Evolutionary conservation across 768 basidiomycete genomes (phyloP).

Genomic region (Pleurotus salmoneostramineus): DNA sequence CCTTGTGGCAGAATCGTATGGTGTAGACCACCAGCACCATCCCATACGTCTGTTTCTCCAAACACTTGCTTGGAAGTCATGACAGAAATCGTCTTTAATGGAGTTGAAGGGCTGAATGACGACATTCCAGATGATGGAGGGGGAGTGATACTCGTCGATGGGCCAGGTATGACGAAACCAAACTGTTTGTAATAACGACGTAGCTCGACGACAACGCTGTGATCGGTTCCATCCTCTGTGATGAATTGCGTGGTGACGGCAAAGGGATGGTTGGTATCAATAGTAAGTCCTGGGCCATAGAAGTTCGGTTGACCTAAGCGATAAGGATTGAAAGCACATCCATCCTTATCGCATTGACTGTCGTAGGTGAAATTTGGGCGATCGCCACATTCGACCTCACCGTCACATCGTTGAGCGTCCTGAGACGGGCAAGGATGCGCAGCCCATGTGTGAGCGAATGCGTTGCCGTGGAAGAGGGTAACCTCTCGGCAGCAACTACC

Average conservation of each 20-base stretch:
- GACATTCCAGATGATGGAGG: slow-evolving; percentile 28
- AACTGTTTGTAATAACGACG: slow-evolving; percentile 10
- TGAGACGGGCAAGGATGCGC: slow-evolving; percentile 31
- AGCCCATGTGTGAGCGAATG: slow-evolving; percentile 32
- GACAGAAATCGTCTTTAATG: slow-evolving; percentile 33
- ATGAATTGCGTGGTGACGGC: slow-evolving; percentile 35
- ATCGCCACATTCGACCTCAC: slow-evolving; percentile 9
- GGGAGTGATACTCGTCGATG: slow-evolving; percentile 27
- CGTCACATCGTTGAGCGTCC: slow-evolving; percentile 29
- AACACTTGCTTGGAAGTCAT: slow-evolving; percentile 27
- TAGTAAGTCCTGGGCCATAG: slow-evolving; percentile 32
- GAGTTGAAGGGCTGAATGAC: slow-evolving; percentile 27
- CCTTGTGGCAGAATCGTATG: slow-evolving; percentile 17
- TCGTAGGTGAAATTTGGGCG: slow-evolving; percentile 18
- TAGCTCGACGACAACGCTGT: slow-evolving; percentile 16
- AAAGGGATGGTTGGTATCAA: slow-evolving; percentile 32
- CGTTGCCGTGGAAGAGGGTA: slow-evolving; percentile 44
- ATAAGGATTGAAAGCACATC: slow-evolving; percentile 40
- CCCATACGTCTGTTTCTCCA: slow-evolving; percentile 19
- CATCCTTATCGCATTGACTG: slow-evolving; percentile 38
- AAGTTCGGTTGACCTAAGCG: slow-evolving; percentile 19
- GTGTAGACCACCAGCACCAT: slow-evolving; percentile 21
- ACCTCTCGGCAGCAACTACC: slow-evolving; percentile 43
- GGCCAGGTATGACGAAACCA: not conserved
- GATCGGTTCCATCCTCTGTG: slow-evolving; percentile 20